Evolutionary conservation across 192 early-diverging fungal genomes (phyloP).

Genomic region (Piromyces finnis): DNA sequence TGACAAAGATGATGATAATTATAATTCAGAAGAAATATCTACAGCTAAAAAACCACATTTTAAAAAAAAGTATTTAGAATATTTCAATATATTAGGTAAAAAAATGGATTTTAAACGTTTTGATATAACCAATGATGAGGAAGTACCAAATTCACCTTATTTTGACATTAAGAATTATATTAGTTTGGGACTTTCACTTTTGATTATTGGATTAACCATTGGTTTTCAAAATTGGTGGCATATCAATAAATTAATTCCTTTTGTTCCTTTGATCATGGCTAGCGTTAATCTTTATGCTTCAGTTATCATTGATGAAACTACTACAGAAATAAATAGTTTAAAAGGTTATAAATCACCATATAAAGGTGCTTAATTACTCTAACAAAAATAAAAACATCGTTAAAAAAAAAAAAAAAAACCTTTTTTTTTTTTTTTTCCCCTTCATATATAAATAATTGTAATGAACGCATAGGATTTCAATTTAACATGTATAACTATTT

Average conservation of each 20-base stretch:
- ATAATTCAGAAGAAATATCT: neutral
- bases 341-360: neutral
- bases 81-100: neutral
- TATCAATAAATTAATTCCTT: neutral
- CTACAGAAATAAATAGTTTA: neutral
- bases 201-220: neutral
- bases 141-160: neutral
- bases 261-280: neutral
- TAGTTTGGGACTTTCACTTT: neutral
- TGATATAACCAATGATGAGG: neutral
- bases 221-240: neutral
- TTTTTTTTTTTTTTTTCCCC: no score
- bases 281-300: neutral
- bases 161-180: neutral
- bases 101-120: neutral
- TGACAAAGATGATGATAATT: neutral
- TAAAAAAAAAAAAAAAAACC: no score
- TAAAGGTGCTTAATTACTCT: neutral
- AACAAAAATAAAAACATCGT: no score
- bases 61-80: neutral
- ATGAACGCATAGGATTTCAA: no score
- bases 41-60: neutral
- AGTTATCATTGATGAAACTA: neutral
- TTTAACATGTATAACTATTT: no score
- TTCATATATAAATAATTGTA: no score